phyloP scores from a whole-genome alignment of 768 basidiomycete genomes.

The Myochromella boudieri region DNA sequence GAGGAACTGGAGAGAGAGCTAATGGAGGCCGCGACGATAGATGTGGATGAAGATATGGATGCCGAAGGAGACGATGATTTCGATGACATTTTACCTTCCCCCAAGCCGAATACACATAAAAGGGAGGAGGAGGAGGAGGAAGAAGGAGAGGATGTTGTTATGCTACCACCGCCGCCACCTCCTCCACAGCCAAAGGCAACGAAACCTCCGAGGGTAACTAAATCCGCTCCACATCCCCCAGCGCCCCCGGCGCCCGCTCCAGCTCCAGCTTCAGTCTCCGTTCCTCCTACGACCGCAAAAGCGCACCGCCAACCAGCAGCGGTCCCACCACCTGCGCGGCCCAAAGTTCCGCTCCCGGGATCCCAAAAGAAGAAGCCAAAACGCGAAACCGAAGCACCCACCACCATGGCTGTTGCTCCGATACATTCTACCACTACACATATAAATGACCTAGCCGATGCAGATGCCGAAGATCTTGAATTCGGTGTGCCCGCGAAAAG shows the following conservation, averaged over 20 bases:
- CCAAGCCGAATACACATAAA: constrained; percentile 21
- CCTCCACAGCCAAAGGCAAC: constrained; percentile 35
- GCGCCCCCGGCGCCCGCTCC: constrained; percentile 12
- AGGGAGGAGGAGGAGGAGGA: constrained; percentile 39
- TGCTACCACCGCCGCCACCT: constrained; percentile 26
- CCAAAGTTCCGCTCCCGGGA: constrained; percentile 10
- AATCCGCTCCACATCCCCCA: constrained; percentile 21
- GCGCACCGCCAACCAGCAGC: constrained; percentile 1
- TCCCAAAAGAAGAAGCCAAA: constrained; percentile 22
- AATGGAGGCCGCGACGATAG: constrained; percentile 20
- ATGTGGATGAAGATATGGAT: constrained; percentile 30
- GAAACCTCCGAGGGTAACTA: constrained; percentile 27
- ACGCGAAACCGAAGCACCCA: constrained; percentile 25
- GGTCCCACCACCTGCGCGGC: constrained; percentile 2
- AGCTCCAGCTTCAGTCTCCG: constrained; percentile 2
- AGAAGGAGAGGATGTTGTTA: constrained; percentile 29
- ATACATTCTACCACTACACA: constrained; percentile 5
- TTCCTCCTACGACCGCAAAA: constrained; percentile 4
- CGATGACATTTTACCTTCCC: constrained; percentile 38
- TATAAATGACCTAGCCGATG: constrained; percentile 24
- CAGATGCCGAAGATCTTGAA: constrained; percentile 48
- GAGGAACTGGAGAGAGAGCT: constrained; percentile 29
- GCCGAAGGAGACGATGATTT: constrained; percentile 45
- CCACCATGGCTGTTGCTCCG: too few relatives aligned
- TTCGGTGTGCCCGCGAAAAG: constrained; percentile 50